These are phyloP conservation scores for Chenopodium quinoa DNA, from an alignment of 148 eudicot species.

Conservation along the genomic window DNA sequence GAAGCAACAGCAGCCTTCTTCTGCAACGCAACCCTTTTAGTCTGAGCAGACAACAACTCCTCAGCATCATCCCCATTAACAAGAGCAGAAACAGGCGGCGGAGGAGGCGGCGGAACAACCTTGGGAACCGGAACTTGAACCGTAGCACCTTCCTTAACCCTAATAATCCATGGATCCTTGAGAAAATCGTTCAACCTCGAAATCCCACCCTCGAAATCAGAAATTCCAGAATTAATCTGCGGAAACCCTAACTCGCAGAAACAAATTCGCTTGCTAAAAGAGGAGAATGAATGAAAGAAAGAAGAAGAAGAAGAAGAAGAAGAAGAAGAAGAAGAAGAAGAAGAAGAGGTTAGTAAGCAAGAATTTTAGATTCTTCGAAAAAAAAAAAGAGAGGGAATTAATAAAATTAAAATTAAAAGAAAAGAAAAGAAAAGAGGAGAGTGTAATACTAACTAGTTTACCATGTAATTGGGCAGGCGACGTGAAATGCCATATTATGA, in stretches of 20 bases:
- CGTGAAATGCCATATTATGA: constrained; percentile 76
- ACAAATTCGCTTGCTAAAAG: constrained; percentile 72
- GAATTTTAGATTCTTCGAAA: background rate
- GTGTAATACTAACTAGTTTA: constrained; percentile 12
- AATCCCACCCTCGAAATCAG: constrained; percentile 43
- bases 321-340: background rate
- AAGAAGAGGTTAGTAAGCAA: background rate
- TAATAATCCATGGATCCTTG: constrained; percentile 61
- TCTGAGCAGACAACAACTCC: constrained; percentile 66
- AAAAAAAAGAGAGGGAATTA: no score
- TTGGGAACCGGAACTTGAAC: constrained; percentile 77
- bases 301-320: background rate
- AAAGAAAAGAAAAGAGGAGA: background rate
- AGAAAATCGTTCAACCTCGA: constrained; percentile 41
- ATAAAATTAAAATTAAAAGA: background rate
- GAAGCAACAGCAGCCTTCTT: constrained; percentile 78
- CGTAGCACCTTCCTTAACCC: constrained; percentile 44
- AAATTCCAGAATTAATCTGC: constrained; percentile 25
- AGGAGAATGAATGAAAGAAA: constrained; percentile 3
- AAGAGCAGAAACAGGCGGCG: constrained; percentile 23
- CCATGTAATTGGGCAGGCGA: constrained; percentile 98
- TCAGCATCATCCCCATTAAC: constrained; percentile 28
- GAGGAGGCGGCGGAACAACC: constrained; percentile 41
- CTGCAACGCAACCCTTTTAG: constrained; percentile 73
- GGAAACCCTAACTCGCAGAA: constrained; percentile 78